Base-by-base conservation (phyloP, 192 early-diverging fungal species). In the Umbelopsis sp. region DNA sequence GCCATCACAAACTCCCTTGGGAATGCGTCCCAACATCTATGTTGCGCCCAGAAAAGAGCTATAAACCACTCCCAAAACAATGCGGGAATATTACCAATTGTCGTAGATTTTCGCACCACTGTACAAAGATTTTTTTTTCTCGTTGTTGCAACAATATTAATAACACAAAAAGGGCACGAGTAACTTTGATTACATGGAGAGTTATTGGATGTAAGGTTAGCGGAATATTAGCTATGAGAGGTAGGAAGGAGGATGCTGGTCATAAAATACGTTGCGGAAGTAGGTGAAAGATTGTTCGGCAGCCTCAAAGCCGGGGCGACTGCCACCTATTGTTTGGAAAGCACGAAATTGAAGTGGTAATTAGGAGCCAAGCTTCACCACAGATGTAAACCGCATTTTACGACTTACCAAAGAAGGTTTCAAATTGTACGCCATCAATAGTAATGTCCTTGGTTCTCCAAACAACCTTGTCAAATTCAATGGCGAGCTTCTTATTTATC, bases 351-450 rank as follows among this genome's bases (percentile, higher is more conserved):
- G n/a, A n/a, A n/a, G n/a, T 38, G 22, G 21, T 0, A 2, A 32
- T 24, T 11, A 36, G 21, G 5, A 22, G 10, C 2, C 22, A 24
- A 25, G 4, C 9, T 25, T 24, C 22, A 52, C 1, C 21, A 52
- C 22, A 52, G 4, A 53, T 26, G 65, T 41, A 41, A n/a, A 65
- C 12, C n/a, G 32, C 25, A 31, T 9, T 11, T 31, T 22, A 10
- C 3, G 0, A 66, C 67, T 44, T 69, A 69, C 69, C 70, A 43
- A 71, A 71, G 53, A 71, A 71, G 17, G 70, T 71, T 38, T 71
- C 70, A 25, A 71, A 71, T 32, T 54, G 50, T 29, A 71, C n/a
- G 20, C 70, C 70, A 59, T 52, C 51, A 29, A 71, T 44, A 24
- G 24, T 3, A 10, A 71, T 44, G 10, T 44, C 53, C n/a, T 21